phyloP scores from a whole-genome alignment of 164 flowering plant genomes.

The Cinnamomum chago region DNA sequence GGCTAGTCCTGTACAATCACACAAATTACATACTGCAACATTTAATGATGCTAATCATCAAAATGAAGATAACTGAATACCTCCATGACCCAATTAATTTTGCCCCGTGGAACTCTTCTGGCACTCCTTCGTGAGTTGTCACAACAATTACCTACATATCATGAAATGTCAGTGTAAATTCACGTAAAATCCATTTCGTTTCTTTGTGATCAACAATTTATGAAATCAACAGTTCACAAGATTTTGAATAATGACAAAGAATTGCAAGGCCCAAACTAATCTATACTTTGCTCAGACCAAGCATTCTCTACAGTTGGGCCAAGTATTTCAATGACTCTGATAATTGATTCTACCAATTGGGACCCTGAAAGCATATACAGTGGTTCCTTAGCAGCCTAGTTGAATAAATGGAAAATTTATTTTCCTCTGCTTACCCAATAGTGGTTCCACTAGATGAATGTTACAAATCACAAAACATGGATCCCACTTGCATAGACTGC shows the following conservation, averaged over 20 bases:
- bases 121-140: conserved; percentile 97
- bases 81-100: conserved; percentile 86
- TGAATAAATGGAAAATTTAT: too few species aligned
- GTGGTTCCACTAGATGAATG: too few species aligned
- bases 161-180: conserved; percentile 7
- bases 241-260: background rate
- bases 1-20: background rate
- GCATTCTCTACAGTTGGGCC: too few species aligned
- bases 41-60: background rate
- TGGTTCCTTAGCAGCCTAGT: too few species aligned
- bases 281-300: too few species aligned
- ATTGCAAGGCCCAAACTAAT: too few species aligned
- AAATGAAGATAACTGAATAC: conserved; percentile 24
- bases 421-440: too few species aligned
- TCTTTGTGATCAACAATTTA: background rate
- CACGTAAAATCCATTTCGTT: background rate
- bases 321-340: too few species aligned
- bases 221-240: background rate
- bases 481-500: too few species aligned
- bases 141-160: conserved; percentile 84
- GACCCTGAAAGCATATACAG: too few species aligned
- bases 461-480: too few species aligned
- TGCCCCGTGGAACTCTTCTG: conserved; percentile 93
- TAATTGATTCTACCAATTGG: too few species aligned
- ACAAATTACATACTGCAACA: background rate